These are phyloP conservation scores for Trichoderma koningiopsis DNA, from an alignment of 2,329 filamentous ascomycete genomes.

Conservation along the genomic window DNA sequence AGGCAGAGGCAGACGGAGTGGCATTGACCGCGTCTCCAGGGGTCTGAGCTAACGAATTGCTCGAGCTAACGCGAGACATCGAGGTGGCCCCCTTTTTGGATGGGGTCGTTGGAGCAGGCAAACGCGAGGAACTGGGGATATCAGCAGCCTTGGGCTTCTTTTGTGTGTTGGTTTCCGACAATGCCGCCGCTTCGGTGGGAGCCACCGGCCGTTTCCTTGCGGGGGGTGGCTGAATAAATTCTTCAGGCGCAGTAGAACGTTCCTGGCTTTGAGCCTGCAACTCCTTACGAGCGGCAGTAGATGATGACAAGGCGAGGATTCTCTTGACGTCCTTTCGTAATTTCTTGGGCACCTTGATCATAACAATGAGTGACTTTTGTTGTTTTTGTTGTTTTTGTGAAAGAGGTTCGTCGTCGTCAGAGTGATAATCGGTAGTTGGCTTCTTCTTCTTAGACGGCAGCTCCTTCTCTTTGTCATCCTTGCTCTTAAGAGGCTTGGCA, in stretches of 20 bases:
- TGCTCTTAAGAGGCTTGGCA: constrained; percentile 17
- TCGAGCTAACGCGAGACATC: constrained; percentile 58
- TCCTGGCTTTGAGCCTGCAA: constrained; percentile 36
- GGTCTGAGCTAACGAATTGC: constrained; percentile 54
- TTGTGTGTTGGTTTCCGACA: constrained; percentile 41
- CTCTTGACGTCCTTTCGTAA: constrained; percentile 48
- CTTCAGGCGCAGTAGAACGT: constrained; percentile 45
- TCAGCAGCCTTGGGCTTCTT: constrained; percentile 51
- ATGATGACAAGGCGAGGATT: constrained; percentile 48
- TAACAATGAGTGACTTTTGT: constrained; percentile 45
- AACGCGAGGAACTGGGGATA: constrained; percentile 37
- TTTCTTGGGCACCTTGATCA: constrained; percentile 52
- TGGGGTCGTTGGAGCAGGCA: constrained; percentile 52
- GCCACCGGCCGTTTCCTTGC: constrained; percentile 55
- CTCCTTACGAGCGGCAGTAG: constrained; percentile 35
- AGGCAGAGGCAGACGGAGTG: constrained; percentile 35
- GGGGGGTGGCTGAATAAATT: constrained; percentile 37
- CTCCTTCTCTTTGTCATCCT: constrained; percentile 28
- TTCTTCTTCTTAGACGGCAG: constrained; percentile 34
- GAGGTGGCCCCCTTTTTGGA: constrained; percentile 52
- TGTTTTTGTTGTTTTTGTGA: constrained; percentile 30
- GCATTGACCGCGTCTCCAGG: constrained; percentile 48
- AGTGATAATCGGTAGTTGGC: constrained; percentile 35
- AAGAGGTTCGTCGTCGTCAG: constrained; percentile 41
- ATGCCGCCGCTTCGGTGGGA: constrained; percentile 35